phyloP scores from a whole-genome alignment of 768 basidiomycete genomes.

The Rhodosporidiobolus sp. region DNA sequence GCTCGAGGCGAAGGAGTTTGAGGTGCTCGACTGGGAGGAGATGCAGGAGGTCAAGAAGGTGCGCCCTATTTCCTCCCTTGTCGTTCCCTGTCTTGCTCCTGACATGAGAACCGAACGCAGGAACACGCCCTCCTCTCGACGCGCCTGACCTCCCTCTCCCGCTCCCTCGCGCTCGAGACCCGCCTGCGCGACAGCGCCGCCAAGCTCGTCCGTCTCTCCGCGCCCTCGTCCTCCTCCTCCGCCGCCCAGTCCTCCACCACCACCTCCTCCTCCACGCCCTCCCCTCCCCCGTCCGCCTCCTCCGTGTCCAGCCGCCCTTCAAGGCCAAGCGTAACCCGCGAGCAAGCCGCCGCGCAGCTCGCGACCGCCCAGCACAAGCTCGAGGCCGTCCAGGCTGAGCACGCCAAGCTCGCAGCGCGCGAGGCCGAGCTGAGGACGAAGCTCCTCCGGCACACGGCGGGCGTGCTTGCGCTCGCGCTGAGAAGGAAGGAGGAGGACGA shows the following conservation, averaged over 20 bases:
- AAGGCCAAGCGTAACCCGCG: slow-evolving; percentile 55
- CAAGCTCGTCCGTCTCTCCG: slow-evolving; percentile 67
- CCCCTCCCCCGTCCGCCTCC: neutral
- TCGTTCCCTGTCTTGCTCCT: neutral
- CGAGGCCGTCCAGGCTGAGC: slow-evolving; percentile 65
- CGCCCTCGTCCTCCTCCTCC: neutral
- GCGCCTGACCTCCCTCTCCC: slow-evolving; percentile 63
- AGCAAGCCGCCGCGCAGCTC: slow-evolving; percentile 62
- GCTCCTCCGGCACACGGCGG: slow-evolving; percentile 77
- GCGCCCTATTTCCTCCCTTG: slow-evolving; percentile 33
- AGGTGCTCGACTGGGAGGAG: slow-evolving; percentile 70
- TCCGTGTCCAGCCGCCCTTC: neutral
- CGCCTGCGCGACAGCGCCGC: slow-evolving; percentile 83
- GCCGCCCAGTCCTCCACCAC: slow-evolving; percentile 50
- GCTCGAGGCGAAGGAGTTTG: slow-evolving; percentile 80
- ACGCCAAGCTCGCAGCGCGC: slow-evolving; percentile 65
- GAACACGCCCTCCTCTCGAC: slow-evolving; percentile 70
- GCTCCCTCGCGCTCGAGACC: slow-evolving; percentile 73
- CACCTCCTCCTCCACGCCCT: neutral
- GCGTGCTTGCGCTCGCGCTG: slow-evolving; percentile 70
- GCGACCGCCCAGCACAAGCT: slow-evolving; percentile 71
- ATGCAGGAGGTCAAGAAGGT: slow-evolving; percentile 71
- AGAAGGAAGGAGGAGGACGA: slow-evolving; percentile 59
- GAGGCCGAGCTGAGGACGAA: slow-evolving; percentile 62
- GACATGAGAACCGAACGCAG: slow-evolving; percentile 49